These are phyloP conservation scores for Sarocladiaceae sp. DNA, from an alignment of 2,329 filamentous ascomycete species.

Conservation along the genomic window DNA sequence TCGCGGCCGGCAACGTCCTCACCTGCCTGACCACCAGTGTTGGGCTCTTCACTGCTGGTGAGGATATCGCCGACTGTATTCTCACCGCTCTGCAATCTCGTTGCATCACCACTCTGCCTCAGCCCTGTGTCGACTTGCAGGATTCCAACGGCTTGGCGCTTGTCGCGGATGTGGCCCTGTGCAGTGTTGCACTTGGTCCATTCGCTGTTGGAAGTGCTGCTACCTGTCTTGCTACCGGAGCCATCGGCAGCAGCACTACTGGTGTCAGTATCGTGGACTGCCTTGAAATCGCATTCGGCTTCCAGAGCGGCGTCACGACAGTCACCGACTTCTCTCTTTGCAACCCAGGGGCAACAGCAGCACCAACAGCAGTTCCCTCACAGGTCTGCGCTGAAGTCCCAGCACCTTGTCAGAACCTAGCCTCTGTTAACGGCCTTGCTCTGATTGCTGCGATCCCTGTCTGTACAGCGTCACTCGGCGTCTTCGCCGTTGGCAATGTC, in stretches of 20 bases:
- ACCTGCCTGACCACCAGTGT: slow-evolving; percentile 9
- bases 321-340: neutral
- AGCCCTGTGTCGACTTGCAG: neutral
- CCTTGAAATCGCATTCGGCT: slow-evolving; percentile 10
- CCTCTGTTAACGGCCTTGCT: slow-evolving; percentile 9
- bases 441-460: slow-evolving; percentile 11
- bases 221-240: slow-evolving; percentile 11
- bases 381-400: slow-evolving; percentile 12
- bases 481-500: slow-evolving; percentile 6
- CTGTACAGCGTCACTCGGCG: slow-evolving; percentile 14
- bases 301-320: slow-evolving; percentile 2
- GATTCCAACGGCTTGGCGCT: neutral
- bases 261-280: slow-evolving; percentile 8
- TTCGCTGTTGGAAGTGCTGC: slow-evolving; percentile 12
- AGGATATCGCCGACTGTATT: slow-evolving; percentile 12
- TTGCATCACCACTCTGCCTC: slow-evolving; percentile 12
- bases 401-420: slow-evolving; percentile 12
- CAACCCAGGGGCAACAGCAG: slow-evolving; percentile 10
- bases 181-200: slow-evolving; percentile 12
- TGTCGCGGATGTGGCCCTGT: slow-evolving; percentile 6
- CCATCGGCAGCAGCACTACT: neutral
- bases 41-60: slow-evolving; percentile 7
- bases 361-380: neutral
- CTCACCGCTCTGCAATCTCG: slow-evolving; percentile 9
- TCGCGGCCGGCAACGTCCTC: slow-evolving; percentile 9